Percentiles rank a stretch among this genome's conserved stretches.
Conservation (phyloP, 345 rosid genomes). For the Linum lewisii region DNA sequence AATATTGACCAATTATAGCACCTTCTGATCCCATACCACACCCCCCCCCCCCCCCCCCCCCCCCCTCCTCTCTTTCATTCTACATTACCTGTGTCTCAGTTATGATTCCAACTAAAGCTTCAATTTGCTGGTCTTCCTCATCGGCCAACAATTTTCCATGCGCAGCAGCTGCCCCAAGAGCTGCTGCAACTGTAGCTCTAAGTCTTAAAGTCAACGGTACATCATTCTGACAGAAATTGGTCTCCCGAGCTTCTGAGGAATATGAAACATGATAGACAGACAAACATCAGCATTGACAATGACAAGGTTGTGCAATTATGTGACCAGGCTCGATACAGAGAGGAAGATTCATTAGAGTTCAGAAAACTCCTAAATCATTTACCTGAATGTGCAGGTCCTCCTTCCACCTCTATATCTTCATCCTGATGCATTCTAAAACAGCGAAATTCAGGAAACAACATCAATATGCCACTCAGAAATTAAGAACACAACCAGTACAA, state of each 20-base stretch:
- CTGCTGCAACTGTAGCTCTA: slow-evolving; percentile 66
- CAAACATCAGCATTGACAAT: slow-evolving; percentile 3
- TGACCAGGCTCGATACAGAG: background rate
- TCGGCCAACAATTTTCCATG: slow-evolving; percentile 73
- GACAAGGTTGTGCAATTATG: background rate
- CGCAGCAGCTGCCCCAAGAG: slow-evolving; percentile 78
- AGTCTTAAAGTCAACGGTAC: slow-evolving; percentile 52
- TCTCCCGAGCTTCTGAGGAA: slow-evolving; percentile 38
- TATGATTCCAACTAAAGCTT: slow-evolving; percentile 46
- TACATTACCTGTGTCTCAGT: slow-evolving; percentile 60
- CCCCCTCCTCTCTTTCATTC: too few species aligned
- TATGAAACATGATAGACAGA: slow-evolving; percentile 5
- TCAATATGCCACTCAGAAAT: slow-evolving; percentile 7
- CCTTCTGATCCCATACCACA: background rate
- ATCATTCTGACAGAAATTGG: slow-evolving; percentile 22
- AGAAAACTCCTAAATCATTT: slow-evolving; percentile 2
- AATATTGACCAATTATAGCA: slow-evolving; percentile 3
- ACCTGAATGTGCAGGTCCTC: slow-evolving; percentile 31
- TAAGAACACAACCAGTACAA: slow-evolving; percentile 4
- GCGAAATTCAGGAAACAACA: slow-evolving; percentile 5
- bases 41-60: too few species aligned
- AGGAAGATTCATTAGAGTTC: background rate
- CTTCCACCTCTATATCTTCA: slow-evolving; percentile 39
- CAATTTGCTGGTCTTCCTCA: slow-evolving; percentile 76
- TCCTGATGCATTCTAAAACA: slow-evolving; percentile 30